A percentile compares a stretch with the other conserved stretches of the same genome.
Conservation (phyloP, 2,329 filamentous ascomycete genomes). For the Leptographium wingfieldii region DNA sequence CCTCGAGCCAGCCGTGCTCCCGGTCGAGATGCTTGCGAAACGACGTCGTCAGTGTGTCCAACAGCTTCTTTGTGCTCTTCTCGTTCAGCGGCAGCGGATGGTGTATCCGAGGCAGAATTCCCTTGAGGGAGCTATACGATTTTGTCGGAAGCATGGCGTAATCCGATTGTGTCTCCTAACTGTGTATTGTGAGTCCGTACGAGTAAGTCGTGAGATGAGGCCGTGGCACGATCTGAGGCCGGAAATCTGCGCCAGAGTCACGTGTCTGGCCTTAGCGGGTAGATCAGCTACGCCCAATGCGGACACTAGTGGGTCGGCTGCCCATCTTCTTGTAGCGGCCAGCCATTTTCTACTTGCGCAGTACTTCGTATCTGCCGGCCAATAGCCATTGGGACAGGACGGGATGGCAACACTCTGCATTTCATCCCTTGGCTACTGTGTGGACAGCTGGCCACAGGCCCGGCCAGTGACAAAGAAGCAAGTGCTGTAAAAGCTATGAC, state of each 20-base stretch:
- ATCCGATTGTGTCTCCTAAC: neutral
- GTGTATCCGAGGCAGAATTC: constrained; percentile 32
- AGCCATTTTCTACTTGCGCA: neutral
- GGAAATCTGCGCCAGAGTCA: neutral
- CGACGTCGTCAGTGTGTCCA: constrained; percentile 42
- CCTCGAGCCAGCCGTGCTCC: constrained; percentile 36
- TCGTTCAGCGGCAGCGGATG: constrained; percentile 38
- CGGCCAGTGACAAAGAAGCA: neutral
- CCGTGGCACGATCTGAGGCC: neutral
- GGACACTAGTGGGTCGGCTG: neutral
- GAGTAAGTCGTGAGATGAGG: neutral
- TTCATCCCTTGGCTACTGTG: neutral
- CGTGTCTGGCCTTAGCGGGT: neutral
- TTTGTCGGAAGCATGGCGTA: constrained; percentile 23
- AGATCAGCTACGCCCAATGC: neutral
- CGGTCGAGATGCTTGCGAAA: constrained; percentile 46
- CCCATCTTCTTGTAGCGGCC: neutral
- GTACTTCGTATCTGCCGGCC: neutral
- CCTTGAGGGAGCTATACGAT: constrained; percentile 25
- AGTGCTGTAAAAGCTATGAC: too few species aligned
- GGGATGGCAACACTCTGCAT: neutral
- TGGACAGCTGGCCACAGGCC: neutral
- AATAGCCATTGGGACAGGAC: neutral
- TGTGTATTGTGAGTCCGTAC: too few species aligned
- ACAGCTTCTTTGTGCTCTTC: constrained; percentile 40